Evolutionary conservation across 1,139 yeast species (phyloP).

Genomic region (Sugiyamaella castrensis): DNA sequence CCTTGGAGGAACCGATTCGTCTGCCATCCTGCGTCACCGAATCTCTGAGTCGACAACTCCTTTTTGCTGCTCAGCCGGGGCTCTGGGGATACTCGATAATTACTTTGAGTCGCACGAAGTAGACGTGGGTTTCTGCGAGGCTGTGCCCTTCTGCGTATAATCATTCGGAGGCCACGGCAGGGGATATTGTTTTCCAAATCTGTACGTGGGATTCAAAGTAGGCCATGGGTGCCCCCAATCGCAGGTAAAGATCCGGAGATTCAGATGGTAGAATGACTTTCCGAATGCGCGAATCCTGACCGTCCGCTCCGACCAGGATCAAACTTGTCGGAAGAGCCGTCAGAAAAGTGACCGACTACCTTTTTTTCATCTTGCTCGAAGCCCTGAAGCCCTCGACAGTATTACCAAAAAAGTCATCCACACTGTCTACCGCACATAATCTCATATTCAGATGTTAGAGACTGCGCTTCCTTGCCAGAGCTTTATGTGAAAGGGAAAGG

Average conservation of each 20-base stretch:
- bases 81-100: background rate
- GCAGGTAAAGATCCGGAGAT: background rate
- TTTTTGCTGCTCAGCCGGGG: background rate
- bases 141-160: background rate
- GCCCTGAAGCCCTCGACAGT: constrained; percentile 1
- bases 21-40: constrained; percentile 10
- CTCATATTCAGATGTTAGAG: constrained; percentile 10
- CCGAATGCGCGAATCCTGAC: constrained; percentile 9
- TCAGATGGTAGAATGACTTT: background rate
- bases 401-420: constrained; percentile 4
- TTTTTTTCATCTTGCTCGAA: background rate
- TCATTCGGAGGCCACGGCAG: constrained; percentile 2
- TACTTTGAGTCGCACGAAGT: background rate
- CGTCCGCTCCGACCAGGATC: constrained; percentile 12
- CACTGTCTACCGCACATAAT: constrained; percentile 10
- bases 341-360: constrained; percentile 3
- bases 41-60: constrained; percentile 1
- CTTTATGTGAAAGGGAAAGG: no score
- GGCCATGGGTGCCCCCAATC: background rate
- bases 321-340: background rate
- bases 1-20: background rate
- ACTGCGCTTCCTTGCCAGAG: constrained; percentile 13
- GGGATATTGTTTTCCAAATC: background rate
- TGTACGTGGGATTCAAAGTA: constrained; percentile 4
- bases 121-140: background rate